Conservation (phyloP, 768 basidiomycete genomes). For the Hygrophorus russula region DNA sequence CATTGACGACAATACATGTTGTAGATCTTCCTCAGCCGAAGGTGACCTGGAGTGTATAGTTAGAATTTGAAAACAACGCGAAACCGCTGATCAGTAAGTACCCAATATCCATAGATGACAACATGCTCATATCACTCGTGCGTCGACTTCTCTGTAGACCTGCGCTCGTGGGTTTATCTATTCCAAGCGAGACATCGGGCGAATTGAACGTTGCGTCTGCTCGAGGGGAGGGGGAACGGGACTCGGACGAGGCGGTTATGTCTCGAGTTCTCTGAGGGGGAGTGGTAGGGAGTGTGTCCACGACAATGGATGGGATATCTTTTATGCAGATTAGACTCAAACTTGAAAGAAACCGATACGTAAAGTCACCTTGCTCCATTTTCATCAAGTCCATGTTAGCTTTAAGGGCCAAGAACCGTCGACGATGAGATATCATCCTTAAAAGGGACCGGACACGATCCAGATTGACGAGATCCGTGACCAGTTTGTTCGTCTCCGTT, state of each 20-base stretch:
- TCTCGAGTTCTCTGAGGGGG: constrained; percentile 43
- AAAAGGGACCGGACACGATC: constrained; percentile 77
- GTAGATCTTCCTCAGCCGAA: constrained; percentile 32
- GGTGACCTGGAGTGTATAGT: constrained; percentile 18
- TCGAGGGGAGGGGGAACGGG: constrained; percentile 25
- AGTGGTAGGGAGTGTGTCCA: constrained; percentile 45
- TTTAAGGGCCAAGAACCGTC: constrained; percentile 47
- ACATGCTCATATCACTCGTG: constrained; percentile 47
- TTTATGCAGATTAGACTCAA: constrained; percentile 1
- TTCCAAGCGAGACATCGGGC: constrained; percentile 35
- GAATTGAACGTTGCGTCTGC: constrained; percentile 22
- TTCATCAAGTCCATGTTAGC: constrained; percentile 28
- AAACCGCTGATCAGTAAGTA: neutral
- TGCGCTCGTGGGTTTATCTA: constrained; percentile 30
- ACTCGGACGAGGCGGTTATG: constrained; percentile 33
- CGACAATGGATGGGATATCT: constrained; percentile 67
- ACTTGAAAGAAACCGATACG: neutral
- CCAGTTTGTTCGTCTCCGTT: constrained; percentile 66
- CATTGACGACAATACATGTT: constrained; percentile 45
- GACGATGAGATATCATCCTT: constrained; percentile 62
- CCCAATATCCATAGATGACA: constrained; percentile 37
- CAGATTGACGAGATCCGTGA: constrained; percentile 74
- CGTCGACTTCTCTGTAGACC: constrained; percentile 44
- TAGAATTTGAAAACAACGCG: neutral
- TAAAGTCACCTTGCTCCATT: constrained; percentile 27